Evolutionary conservation across 768 basidiomycete genomes (phyloP), one percentile per base, ranked within the genome.

Genomic region (Ramaria sp.): DNA sequence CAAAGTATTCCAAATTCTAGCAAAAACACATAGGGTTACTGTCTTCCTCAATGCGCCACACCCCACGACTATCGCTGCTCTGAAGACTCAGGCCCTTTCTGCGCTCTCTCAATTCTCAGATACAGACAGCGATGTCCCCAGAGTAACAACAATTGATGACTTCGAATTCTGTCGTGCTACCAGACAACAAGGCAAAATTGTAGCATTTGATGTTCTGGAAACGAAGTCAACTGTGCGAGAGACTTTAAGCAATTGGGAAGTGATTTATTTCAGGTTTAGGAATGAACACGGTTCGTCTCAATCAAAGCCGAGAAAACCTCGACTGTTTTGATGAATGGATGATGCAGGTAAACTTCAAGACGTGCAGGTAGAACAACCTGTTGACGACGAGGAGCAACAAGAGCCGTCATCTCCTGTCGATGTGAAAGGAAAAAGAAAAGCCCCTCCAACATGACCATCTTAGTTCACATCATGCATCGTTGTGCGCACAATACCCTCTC

Each of bases 21-120:
- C 88, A 61, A 87, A 85, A 64, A 84, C 86, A 0, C 85, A 88
- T 72, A 86, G 80, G 61, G 70, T 85, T 52, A 83, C 83, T 6
- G 71, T 88, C 61, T 75, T 84, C 63, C 69, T 84, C 60, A 79
- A 81, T 7, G 74, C 76, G 10, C 68, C 75, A 42, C 81, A 79
- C 7, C 75, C 74, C 34, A 75, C 75, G 9, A 79, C 78, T 5
- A 71, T 90, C 64, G 73, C 69, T 12, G 70, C 72, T n/a, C 62
- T 88, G 42, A 89, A 89, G 65, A 68, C 72, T 38, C 82, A 88
- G 53, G 80, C 78, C 0, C 66, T 88, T 1, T 76, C 77, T 0
- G 86, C 86, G 7, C 73, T 90, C 34, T 27, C 43, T 38, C 49
- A 41, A 38, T 34, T 34, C 33, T 19, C 20, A 22, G 41, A 68